Conservation (phyloP, 148 eudicot species). For the Agrostemma githago region DNA sequence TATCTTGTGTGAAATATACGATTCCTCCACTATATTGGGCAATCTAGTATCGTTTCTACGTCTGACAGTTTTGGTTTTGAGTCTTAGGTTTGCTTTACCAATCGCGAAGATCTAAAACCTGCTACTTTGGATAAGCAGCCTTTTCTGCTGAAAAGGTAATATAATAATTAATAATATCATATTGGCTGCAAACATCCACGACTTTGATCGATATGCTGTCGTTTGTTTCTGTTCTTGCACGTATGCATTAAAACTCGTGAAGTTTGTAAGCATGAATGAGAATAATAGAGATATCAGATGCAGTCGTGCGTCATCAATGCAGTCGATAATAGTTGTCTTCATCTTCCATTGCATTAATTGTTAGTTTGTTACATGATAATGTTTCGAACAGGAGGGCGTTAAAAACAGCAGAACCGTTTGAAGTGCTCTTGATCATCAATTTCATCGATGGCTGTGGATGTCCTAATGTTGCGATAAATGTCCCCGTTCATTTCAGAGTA, state of each 20-base stretch:
- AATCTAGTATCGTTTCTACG: background rate
- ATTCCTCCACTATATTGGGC: no score
- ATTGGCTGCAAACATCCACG: background rate
- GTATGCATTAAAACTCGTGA: background rate
- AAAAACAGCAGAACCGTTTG: slow-evolving; percentile 50
- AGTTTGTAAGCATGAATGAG: background rate
- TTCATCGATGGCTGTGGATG: slow-evolving; percentile 81
- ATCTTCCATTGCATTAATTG: background rate
- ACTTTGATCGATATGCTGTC: background rate
- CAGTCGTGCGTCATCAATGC: background rate
- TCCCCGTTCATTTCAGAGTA: slow-evolving; percentile 80
- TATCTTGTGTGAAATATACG: no score
- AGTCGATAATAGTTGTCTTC: background rate
- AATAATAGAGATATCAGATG: background rate
- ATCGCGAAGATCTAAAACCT: slow-evolving; percentile 50
- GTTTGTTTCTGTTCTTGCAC: no score
- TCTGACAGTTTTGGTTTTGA: slow-evolving; percentile 21
- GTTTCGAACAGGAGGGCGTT: slow-evolving; percentile 55
- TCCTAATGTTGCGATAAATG: slow-evolving; percentile 36
- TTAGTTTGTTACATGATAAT: background rate
- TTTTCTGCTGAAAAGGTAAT: slow-evolving; percentile 53
- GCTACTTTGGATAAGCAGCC: slow-evolving; percentile 57
- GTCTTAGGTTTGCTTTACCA: slow-evolving; percentile 49
- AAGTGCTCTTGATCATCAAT: slow-evolving; percentile 62
- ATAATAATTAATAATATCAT: background rate